Conservation (phyloP, 345 rosid genomes). For the Brassica nigra region DNA sequence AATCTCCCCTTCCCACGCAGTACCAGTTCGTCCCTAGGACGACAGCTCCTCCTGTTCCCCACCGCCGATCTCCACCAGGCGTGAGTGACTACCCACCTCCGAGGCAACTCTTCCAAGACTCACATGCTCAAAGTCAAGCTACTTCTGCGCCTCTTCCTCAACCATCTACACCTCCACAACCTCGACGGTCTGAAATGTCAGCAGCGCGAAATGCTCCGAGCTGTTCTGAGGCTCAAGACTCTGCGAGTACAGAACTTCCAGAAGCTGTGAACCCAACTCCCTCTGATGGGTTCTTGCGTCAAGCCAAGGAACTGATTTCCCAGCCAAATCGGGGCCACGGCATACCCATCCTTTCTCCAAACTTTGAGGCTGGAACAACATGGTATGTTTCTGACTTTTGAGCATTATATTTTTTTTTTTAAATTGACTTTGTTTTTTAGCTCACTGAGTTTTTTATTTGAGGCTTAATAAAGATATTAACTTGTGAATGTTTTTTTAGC, state of each 20-base stretch:
- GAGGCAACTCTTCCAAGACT: not conserved
- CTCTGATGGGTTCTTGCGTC: not conserved
- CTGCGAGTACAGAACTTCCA: not conserved
- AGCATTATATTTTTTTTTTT: no score
- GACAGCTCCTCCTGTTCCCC: not conserved
- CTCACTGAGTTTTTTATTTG: no score
- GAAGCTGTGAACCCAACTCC: not conserved
- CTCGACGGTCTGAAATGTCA: not conserved
- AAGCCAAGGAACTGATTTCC: not conserved
- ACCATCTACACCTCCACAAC: not conserved
- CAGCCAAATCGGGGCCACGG: not conserved
- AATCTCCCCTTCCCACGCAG: not conserved
- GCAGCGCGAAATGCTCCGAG: not conserved
- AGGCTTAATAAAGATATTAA: no score
- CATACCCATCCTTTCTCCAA: not conserved
- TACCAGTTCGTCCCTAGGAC: not conserved
- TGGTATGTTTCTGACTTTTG: not conserved
- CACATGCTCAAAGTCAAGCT: not conserved
- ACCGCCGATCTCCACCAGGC: not conserved
- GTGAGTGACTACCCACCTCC: not conserved
- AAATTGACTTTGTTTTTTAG: not conserved
- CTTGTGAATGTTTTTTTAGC: no score
- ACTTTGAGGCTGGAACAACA: not conserved
- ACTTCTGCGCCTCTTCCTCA: not conserved
- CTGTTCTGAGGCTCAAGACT: not conserved